Evolutionary conservation across 2,329 filamentous ascomycete species (phyloP).

Genomic region (Penicillium fuscoglaucum): DNA sequence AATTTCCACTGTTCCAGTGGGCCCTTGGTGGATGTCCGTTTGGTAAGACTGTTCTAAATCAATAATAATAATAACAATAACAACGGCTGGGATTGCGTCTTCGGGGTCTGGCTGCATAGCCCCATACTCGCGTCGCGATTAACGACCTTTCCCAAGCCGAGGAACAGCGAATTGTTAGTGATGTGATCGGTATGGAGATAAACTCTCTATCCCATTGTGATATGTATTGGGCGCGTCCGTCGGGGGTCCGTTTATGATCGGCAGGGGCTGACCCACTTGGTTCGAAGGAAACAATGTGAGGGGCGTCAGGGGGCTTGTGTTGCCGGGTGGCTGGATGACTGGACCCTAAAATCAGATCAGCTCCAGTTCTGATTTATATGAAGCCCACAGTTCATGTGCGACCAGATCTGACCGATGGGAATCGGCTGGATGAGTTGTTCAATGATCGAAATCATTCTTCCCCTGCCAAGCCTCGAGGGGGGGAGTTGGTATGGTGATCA

Average conservation of each 20-base stretch:
- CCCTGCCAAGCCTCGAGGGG: conserved; percentile 1
- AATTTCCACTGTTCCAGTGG: conserved; percentile 4
- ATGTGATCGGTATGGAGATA: conserved; percentile 20
- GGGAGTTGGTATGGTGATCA: neutral
- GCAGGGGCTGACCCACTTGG: conserved; percentile 21
- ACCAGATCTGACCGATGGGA: neutral
- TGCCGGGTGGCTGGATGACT: conserved; percentile 3
- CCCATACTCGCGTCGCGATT: neutral
- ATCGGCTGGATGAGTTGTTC: neutral
- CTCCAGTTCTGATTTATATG: neutral
- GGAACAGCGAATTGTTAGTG: conserved; percentile 9
- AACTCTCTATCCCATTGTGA: conserved; percentile 10
- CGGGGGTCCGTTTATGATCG: conserved; percentile 16
- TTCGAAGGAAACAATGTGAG: conserved; percentile 8
- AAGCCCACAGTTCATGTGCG: neutral
- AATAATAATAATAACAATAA: no score
- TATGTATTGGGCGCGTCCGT: conserved; percentile 2
- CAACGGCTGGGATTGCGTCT: neutral
- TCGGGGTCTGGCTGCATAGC: neutral
- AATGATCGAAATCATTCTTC: neutral
- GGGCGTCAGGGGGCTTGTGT: neutral
- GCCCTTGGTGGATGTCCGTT: neutral
- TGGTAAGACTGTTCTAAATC: neutral
- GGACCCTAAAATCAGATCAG: neutral
- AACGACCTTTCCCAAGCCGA: neutral